These are phyloP conservation scores for Lodderomyces theae DNA, from an alignment of 1,139 yeast species.

Conservation along the genomic window DNA sequence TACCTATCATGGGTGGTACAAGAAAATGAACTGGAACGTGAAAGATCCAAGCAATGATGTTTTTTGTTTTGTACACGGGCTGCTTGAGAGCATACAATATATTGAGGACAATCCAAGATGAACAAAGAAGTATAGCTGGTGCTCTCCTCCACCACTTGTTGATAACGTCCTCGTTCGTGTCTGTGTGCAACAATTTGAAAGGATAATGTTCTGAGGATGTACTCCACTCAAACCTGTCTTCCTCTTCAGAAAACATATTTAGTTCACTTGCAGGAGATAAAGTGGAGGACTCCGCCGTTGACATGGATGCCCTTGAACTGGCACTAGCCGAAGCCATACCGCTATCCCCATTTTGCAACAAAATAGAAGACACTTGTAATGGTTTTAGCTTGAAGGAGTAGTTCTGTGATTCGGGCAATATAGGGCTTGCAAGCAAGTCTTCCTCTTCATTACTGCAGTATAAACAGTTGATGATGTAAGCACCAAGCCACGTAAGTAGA, in stretches of 20 bases:
- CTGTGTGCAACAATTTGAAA: not conserved
- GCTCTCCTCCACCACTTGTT: slow-evolving; percentile 9
- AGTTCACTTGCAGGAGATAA: slow-evolving; percentile 8
- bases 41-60: slow-evolving; percentile 56
- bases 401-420: slow-evolving; percentile 3
- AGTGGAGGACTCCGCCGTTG: slow-evolving; percentile 7
- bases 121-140: slow-evolving; percentile 29
- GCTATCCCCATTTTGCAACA: slow-evolving; percentile 1
- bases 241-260: slow-evolving; percentile 7
- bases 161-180: not conserved
- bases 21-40: slow-evolving; percentile 59
- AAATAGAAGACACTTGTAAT: slow-evolving; percentile 8
- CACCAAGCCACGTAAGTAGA: slow-evolving; percentile 7
- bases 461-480: slow-evolving; percentile 7
- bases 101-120: slow-evolving; percentile 42
- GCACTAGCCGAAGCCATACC: not conserved
- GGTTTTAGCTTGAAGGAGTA: slow-evolving; percentile 8
- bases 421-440: not conserved
- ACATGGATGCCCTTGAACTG: slow-evolving; percentile 5
- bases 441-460: slow-evolving; percentile 8
- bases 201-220: not conserved
- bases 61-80: slow-evolving; percentile 35
- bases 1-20: slow-evolving; percentile 58
- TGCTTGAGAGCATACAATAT: slow-evolving; percentile 34
- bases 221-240: slow-evolving; percentile 7